Conservation (phyloP, 768 basidiomycete genomes). For the Tulasnella sp. region DNA sequence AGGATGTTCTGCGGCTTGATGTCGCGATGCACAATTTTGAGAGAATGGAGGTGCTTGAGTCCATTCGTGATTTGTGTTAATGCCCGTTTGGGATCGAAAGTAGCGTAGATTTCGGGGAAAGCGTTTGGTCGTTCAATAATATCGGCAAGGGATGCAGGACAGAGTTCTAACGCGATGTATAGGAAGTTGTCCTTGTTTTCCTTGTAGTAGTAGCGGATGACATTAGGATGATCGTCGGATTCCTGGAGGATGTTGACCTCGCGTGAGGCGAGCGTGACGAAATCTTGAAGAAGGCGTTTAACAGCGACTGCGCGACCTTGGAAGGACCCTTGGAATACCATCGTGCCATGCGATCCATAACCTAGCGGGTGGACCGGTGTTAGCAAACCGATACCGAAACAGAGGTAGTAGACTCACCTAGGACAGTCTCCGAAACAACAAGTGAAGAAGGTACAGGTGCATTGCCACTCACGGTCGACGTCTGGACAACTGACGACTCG, state of each 20-base stretch:
- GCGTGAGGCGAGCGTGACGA: slow-evolving; percentile 84
- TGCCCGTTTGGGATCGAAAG: slow-evolving; percentile 80
- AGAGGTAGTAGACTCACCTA: slow-evolving; percentile 40
- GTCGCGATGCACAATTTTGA: slow-evolving; percentile 38
- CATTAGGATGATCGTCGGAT: slow-evolving; percentile 96
- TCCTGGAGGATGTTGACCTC: slow-evolving; percentile 93
- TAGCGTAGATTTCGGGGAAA: slow-evolving; percentile 61
- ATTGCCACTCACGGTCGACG: background rate
- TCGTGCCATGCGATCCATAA: slow-evolving; percentile 91
- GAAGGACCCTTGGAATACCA: slow-evolving; percentile 88
- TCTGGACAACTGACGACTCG: background rate
- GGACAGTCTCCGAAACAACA: slow-evolving; percentile 56
- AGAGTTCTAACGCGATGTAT: slow-evolving; percentile 93
- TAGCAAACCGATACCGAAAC: background rate
- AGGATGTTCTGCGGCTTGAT: slow-evolving; percentile 99
- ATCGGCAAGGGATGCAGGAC: slow-evolving; percentile 81
- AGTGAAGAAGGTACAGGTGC: slow-evolving; percentile 34
- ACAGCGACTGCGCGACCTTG: slow-evolving; percentile 98
- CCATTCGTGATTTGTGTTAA: slow-evolving; percentile 79
- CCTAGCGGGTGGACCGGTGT: slow-evolving; percentile 36
- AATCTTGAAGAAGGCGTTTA: slow-evolving; percentile 89
- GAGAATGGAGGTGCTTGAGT: slow-evolving; percentile 56
- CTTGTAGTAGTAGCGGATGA: slow-evolving; percentile 97
- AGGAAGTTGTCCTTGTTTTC: slow-evolving; percentile 88
- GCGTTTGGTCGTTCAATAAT: slow-evolving; percentile 67